phyloP scores from a whole-genome alignment of 2,329 filamentous ascomycete species.

The Malbranchea cinnamomea region DNA sequence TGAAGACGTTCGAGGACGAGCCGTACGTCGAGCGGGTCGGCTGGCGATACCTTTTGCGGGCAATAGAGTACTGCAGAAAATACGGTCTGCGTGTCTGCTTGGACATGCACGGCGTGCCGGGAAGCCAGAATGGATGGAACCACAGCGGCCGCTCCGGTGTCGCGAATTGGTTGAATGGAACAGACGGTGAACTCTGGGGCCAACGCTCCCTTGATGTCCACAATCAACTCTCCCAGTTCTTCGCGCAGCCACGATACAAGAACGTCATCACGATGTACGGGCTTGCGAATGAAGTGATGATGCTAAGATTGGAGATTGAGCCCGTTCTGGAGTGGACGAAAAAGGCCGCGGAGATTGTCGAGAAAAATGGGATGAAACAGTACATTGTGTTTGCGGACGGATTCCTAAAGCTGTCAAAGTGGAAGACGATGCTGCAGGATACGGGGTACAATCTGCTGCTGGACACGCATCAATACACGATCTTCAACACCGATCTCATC shows the following conservation, averaged over 20 bases:
- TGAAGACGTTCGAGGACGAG: slow-evolving; percentile 69
- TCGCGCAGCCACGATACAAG: slow-evolving; percentile 80
- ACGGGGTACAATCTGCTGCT: slow-evolving; percentile 57
- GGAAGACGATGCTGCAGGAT: slow-evolving; percentile 67
- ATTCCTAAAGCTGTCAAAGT: slow-evolving; percentile 80
- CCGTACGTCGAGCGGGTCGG: slow-evolving; percentile 75
- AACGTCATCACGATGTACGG: slow-evolving; percentile 90
- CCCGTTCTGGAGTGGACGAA: slow-evolving; percentile 69
- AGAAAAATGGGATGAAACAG: slow-evolving; percentile 56
- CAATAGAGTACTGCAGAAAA: slow-evolving; percentile 85
- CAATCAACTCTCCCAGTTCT: slow-evolving; percentile 76
- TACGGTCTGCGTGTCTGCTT: slow-evolving; percentile 86
- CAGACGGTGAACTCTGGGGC: slow-evolving; percentile 61
- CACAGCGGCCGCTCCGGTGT: slow-evolving; percentile 72
- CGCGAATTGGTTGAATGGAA: slow-evolving; percentile 86
- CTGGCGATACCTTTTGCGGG: slow-evolving; percentile 86
- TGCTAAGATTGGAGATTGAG: slow-evolving; percentile 52
- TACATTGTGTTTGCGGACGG: slow-evolving; percentile 84
- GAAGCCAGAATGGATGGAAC: slow-evolving; percentile 96
- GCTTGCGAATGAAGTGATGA: slow-evolving; percentile 83
- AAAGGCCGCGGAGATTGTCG: slow-evolving; percentile 56
- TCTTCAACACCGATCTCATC: slow-evolving; percentile 87
- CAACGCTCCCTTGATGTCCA: slow-evolving; percentile 78
- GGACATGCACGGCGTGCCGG: slow-evolving; percentile 80
- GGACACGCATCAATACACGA: slow-evolving; percentile 98